A percentile compares a stretch with the other conserved stretches of the same genome.
Evolutionary conservation across 108 stramenopile species (phyloP).

Genomic region (Nitzschia sp.): DNA sequence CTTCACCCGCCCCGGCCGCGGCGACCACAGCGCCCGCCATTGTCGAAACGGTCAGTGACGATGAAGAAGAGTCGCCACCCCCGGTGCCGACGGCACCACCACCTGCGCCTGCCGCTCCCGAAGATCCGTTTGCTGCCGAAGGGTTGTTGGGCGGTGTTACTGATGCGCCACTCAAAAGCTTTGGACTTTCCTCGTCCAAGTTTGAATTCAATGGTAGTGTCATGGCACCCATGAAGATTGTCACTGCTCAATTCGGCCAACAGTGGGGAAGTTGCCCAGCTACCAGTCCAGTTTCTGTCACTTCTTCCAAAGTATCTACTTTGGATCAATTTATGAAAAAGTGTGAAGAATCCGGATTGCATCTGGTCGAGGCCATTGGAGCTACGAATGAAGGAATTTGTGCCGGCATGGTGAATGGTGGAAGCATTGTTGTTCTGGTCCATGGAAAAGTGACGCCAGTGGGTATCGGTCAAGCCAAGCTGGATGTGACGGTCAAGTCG

Average conservation of each 20-base stretch:
- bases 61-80: constrained; percentile 12
- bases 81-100: constrained; percentile 24
- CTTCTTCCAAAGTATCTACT: constrained; percentile 39
- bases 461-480: constrained; percentile 46
- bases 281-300: constrained; percentile 53
- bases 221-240: constrained; percentile 81
- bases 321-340: constrained; percentile 63
- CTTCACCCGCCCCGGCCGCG: constrained; percentile 24
- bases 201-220: constrained; percentile 75
- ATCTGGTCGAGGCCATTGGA: constrained; percentile 85
- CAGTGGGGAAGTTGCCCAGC: constrained; percentile 81
- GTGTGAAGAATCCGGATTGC: constrained; percentile 50
- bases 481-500: constrained; percentile 81
- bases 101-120: constrained; percentile 38
- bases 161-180: constrained; percentile 57
- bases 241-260: constrained; percentile 89
- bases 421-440: constrained; percentile 61
- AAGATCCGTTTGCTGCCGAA: constrained; percentile 79
- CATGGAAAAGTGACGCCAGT: constrained; percentile 81
- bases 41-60: constrained; percentile 52
- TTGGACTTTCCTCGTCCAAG: constrained; percentile 43
- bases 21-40: constrained; percentile 30
- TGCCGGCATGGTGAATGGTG: constrained; percentile 80
- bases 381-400: constrained; percentile 87
- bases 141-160: constrained; percentile 60